Conservation (phyloP, 116 monocot genomes). For the Iris pallida region DNA sequence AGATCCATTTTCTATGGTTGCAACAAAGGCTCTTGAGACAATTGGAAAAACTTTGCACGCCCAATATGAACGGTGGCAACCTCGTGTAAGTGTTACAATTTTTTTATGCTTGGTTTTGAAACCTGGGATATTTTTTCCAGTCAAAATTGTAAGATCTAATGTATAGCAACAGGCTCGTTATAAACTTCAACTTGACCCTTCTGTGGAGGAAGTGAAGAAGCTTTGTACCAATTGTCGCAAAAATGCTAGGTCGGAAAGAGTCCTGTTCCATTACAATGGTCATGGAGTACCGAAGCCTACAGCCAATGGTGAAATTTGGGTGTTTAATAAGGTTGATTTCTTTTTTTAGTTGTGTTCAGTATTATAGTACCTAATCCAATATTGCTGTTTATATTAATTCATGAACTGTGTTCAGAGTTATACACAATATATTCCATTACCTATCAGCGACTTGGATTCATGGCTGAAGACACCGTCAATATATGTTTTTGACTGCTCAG, state of each 20-base stretch:
- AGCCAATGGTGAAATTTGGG: conserved; percentile 95
- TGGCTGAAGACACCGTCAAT: conserved; percentile 96
- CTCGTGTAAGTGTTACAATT: conserved; percentile 38
- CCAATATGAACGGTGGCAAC: conserved; percentile 98
- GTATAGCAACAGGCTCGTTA: conserved; percentile 68
- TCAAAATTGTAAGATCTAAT: conserved; percentile 2
- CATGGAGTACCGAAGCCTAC: conserved; percentile 98
- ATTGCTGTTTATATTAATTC: conserved; percentile 2
- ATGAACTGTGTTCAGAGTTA: conserved; percentile 54
- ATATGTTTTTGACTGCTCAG: conserved; percentile 97
- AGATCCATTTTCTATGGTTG: conserved; percentile 93
- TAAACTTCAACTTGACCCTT: conserved; percentile 90
- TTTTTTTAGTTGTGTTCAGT: not conserved
- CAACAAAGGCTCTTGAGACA: conserved; percentile 83
- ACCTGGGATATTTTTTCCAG: not conserved
- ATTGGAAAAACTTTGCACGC: conserved; percentile 83
- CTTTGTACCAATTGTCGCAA: conserved; percentile 82
- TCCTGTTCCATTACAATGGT: conserved; percentile 96
- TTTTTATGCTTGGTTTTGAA: not conserved
- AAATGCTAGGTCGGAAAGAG: conserved; percentile 89
- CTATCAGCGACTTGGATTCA: conserved; percentile 86
- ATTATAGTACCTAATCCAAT: not conserved
- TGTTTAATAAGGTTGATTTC: conserved; percentile 75
- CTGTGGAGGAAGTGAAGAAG: conserved; percentile 95
- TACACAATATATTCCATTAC: conserved; percentile 94